These are phyloP conservation scores for Mesembryanthemum crystallinum DNA, from an alignment of 148 eudicot genomes.

Conservation along the genomic window DNA sequence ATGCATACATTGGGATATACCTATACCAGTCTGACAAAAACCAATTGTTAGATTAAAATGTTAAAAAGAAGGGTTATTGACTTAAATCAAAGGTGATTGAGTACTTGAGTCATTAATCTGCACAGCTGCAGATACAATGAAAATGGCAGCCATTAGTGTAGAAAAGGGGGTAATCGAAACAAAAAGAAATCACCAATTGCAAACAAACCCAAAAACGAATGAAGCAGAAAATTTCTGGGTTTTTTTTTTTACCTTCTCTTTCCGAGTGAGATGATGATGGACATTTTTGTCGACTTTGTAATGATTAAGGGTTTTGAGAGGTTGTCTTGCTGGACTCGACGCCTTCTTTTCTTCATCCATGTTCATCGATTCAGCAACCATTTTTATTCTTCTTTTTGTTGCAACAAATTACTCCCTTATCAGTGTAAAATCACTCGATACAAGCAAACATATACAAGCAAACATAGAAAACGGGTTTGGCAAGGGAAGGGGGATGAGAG, in stretches of 20 bases:
- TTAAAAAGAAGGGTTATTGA: too few species aligned
- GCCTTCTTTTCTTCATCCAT: constrained; percentile 31
- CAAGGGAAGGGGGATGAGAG: too few species aligned
- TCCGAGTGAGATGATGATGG: too few species aligned
- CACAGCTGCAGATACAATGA: constrained; percentile 48
- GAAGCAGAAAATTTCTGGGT: neutral
- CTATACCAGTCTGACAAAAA: too few species aligned
- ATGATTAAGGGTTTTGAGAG: constrained; percentile 42
- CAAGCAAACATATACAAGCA: too few species aligned
- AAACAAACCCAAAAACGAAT: neutral
- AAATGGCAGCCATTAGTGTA: constrained; percentile 56
- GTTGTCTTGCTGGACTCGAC: constrained; percentile 28
- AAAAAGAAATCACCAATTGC: neutral
- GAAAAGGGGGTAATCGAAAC: constrained; percentile 14
- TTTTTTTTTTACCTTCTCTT: too few species aligned
- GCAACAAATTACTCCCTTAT: too few species aligned
- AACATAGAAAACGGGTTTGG: neutral
- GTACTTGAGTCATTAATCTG: constrained; percentile 62
- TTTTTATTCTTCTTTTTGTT: neutral
- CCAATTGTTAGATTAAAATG: too few species aligned
- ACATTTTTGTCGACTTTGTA: constrained; percentile 35
- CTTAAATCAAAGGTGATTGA: too few species aligned
- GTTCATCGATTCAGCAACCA: neutral
- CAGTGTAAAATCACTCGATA: too few species aligned
- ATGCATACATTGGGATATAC: too few species aligned